Evolutionary conservation across 768 basidiomycete genomes (phyloP).

Genomic region (Boletus huronensis): DNA sequence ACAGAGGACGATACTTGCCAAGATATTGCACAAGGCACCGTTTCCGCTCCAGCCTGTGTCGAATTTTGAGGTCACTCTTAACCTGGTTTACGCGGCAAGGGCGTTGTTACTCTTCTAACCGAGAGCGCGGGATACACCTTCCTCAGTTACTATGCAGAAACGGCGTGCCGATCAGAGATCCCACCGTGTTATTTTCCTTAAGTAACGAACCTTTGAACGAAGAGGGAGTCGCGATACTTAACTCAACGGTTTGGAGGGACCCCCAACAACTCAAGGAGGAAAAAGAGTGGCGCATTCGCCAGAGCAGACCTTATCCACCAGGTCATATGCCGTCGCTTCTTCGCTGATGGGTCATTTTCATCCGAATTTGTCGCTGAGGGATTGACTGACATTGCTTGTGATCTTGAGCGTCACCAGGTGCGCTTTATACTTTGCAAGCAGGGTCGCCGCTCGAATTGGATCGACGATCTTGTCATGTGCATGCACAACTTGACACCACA

Average conservation of each 20-base stretch:
- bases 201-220: slow-evolving; percentile 25
- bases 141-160: slow-evolving; percentile 21
- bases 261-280: slow-evolving; percentile 25
- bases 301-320: slow-evolving; percentile 20
- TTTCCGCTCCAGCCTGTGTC: slow-evolving; percentile 24
- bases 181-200: slow-evolving; percentile 14
- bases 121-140: slow-evolving; percentile 21
- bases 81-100: slow-evolving; percentile 21
- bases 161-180: slow-evolving; percentile 29
- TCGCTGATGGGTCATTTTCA: slow-evolving; percentile 33
- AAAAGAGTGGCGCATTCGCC: slow-evolving; percentile 20
- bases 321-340: slow-evolving; percentile 32
- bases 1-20: slow-evolving; percentile 32
- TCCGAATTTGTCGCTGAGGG: slow-evolving; percentile 29
- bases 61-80: slow-evolving; percentile 35
- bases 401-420: slow-evolving; percentile 31
- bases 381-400: slow-evolving; percentile 33
- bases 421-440: slow-evolving; percentile 31
- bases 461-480: not conserved
- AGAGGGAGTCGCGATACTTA: slow-evolving; percentile 23
- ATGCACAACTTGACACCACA: not conserved
- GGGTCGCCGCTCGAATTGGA: slow-evolving; percentile 10
- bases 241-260: slow-evolving; percentile 35
- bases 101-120: slow-evolving; percentile 32
- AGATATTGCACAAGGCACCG: slow-evolving; percentile 33